Evolutionary conservation across 176 grass and related monocot species (phyloP), one percentile per base, ranked within the genome.

Genomic region (Phyllostachys edulis): DNA sequence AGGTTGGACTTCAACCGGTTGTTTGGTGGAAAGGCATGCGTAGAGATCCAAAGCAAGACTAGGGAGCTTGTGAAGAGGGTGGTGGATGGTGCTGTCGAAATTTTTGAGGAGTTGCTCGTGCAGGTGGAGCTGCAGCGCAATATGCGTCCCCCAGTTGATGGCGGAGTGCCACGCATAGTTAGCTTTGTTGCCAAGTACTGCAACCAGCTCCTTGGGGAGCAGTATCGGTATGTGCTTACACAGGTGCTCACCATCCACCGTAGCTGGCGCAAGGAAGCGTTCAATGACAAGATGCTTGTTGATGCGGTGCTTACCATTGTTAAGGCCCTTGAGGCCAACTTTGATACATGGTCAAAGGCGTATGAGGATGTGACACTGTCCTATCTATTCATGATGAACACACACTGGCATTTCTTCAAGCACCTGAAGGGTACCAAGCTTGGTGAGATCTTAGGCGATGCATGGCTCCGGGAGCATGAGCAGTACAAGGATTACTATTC

Each of bases 401-500:
- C 85, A 0, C 91, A 96, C 73, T 96, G 89, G 80, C 94, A 96
- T 84, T 91, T 96, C 78, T 96, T 93, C 81, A 96, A 91, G 59
- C 84, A 96, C 77, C 65, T 96, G 0, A 96, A 96, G 51, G 87
- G 89, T 7, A 96, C 94, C 11, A 90, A 75, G 73, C 66, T 96
- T 2, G 94, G 91, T n/a, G 94, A 91, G 76, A 49, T 93, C 61
- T 39, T 96, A 49, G 89, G 94, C 1, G 94, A 96, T 36, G 76
- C 55, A 0, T 93, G 91, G 89, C 84, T 96, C 20, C 72, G 87
- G 63, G 90, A 93, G 17, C 96, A 98, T 26, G 96, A 98, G n/a
- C 93, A 98, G 47, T 92, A 95, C 41, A 95, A 98, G 91, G 96
- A 98, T 55, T 98, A 93, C 72, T 84, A 81, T 71, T 87, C 87